phyloP scores from a whole-genome alignment of 2,329 filamentous ascomycete species.

The Biscogniauxia sp. region DNA sequence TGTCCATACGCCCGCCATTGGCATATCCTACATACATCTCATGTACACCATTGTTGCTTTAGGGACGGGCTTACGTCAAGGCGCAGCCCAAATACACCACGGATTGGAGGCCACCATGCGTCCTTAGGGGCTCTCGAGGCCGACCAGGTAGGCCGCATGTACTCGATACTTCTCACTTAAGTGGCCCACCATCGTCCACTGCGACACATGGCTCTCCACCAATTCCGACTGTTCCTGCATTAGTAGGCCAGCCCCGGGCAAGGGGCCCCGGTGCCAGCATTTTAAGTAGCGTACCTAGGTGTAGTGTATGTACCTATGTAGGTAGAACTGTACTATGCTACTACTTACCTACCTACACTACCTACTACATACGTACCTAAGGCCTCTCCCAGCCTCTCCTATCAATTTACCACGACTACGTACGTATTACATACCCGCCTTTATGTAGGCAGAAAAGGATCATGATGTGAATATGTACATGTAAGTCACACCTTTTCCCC shows the following conservation, averaged over 20 bases:
- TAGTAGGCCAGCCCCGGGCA: slow-evolving; percentile 13
- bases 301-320: background rate
- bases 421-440: background rate
- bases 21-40: background rate
- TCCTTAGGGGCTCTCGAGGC: background rate
- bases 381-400: background rate
- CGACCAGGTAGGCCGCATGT: background rate
- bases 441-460: background rate
- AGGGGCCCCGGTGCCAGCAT: slow-evolving; percentile 3
- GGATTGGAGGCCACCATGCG: background rate
- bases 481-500: background rate
- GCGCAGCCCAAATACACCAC: background rate
- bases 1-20: background rate
- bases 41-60: background rate
- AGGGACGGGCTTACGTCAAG: slow-evolving; percentile 1
- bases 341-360: no score
- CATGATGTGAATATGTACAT: background rate
- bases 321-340: no score
- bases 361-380: no score
- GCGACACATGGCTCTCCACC: slow-evolving; percentile 27
- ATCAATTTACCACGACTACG: background rate
- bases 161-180: slow-evolving; percentile 4
- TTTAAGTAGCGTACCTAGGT: slow-evolving; percentile 3
- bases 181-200: background rate
- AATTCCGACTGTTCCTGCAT: slow-evolving; percentile 25